Percentiles rank a stretch among this genome's conserved stretches.
Conservation (phyloP, 108 stramenopile genomes). For the Cylindrotheca fusiformis region DNA sequence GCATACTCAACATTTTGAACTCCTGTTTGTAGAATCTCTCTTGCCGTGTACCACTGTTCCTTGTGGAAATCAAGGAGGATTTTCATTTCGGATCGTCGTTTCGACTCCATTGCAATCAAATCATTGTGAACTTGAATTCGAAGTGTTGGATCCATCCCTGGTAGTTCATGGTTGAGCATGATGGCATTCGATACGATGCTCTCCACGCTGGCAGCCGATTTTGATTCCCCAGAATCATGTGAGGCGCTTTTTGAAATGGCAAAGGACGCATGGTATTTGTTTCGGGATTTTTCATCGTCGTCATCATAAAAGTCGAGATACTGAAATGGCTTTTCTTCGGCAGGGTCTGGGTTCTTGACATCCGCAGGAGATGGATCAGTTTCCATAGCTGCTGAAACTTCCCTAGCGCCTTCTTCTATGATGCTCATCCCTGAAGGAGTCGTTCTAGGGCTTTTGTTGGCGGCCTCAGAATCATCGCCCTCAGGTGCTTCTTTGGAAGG, state of each 20-base stretch:
- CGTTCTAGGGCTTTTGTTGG: not conserved
- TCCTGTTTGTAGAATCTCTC: conserved; percentile 19
- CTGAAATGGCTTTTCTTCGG: not conserved
- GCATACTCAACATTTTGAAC: conserved; percentile 25
- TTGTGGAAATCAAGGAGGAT: conserved; percentile 13
- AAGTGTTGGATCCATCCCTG: conserved; percentile 34
- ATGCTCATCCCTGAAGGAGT: not conserved
- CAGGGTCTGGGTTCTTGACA: not conserved
- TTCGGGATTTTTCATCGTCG: not conserved
- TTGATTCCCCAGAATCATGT: not conserved
- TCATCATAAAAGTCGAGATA: conserved; percentile 2
- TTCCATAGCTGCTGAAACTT: not conserved
- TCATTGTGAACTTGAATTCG: conserved; percentile 40
- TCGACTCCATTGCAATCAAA: conserved; percentile 40
- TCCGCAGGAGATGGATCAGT: not conserved
- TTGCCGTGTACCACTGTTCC: conserved; percentile 17
- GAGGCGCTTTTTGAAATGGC: not conserved
- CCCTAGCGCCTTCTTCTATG: not conserved
- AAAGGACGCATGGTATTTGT: not conserved
- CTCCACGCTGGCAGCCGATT: not conserved
- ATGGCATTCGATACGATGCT: conserved; percentile 8
- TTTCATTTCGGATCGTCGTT: conserved; percentile 18
- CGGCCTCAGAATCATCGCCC: not conserved
- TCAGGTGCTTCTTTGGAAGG: not conserved
- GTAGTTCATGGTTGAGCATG: conserved; percentile 18